A percentile compares a stretch with the other conserved stretches of the same genome.
Conservation (phyloP, 106 monocot species). For the Platanthera guangdongensis region DNA sequence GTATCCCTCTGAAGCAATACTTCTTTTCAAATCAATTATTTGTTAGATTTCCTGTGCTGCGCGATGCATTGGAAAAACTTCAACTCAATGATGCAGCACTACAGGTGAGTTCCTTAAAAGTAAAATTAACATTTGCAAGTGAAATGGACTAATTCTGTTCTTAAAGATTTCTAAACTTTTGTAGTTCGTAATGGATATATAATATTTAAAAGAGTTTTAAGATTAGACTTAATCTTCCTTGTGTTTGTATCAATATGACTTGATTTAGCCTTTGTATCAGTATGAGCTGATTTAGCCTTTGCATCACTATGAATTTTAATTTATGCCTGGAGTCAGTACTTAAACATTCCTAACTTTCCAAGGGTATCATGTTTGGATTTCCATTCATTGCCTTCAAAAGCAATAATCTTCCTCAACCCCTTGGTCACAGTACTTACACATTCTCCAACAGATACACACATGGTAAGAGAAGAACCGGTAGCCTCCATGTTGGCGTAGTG, state of each 20-base stretch:
- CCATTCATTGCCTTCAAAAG: too few species aligned
- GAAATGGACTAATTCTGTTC: not conserved
- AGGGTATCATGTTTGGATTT: too few species aligned
- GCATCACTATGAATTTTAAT: not conserved
- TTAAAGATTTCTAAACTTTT: not conserved
- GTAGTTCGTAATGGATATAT: not conserved
- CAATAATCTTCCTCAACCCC: too few species aligned
- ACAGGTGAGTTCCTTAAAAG: constrained; percentile 30
- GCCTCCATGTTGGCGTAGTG: too few species aligned
- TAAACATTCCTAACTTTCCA: too few species aligned
- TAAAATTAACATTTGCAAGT: not conserved
- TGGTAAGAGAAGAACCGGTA: too few species aligned
- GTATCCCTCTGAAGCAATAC: not conserved
- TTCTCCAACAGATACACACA: too few species aligned
- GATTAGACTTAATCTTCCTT: not conserved
- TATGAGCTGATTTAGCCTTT: not conserved
- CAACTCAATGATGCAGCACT: constrained; percentile 96
- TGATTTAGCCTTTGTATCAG: too few species aligned
- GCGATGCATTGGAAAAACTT: constrained; percentile 95
- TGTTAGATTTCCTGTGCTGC: constrained; percentile 80
- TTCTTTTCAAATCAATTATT: not conserved
- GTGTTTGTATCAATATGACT: not conserved
- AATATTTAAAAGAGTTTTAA: not conserved
- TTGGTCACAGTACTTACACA: too few species aligned
- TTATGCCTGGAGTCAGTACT: too few species aligned